Base-by-base conservation (phyloP, 495 filamentous ascomycete species). In the Baudoinia panamericana region DNA sequence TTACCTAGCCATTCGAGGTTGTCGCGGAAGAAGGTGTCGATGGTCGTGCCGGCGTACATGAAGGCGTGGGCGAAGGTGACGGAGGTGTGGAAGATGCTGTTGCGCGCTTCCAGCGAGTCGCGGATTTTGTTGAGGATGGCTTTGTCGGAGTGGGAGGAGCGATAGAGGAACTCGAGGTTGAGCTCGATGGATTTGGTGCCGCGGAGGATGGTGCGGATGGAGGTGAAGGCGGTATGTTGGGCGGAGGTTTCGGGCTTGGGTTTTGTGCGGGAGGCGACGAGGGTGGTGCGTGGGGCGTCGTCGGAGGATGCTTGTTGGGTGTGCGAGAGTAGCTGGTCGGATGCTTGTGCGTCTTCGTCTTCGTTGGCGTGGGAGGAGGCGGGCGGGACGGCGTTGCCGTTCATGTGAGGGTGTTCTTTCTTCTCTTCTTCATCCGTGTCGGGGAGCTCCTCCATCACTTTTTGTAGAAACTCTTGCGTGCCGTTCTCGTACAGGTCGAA, bases 1-100 rank as follows among this genome's bases (percentile, higher is more conserved):
- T 96, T 99, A 23, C 87, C 84, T 7, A 99, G 71, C 92, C 92
- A 99, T 36, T 99, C 92, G 20, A 99, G 62, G 46, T 96, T 99
- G 48, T 95, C 86, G 2, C 92, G 72, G 69, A 96, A 95, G 66
- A 96, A 99, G 52, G 81, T 84, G 59, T 96, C 92, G 46, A 88
- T 86, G 0, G 88, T 95, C 6, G 92, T 96, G 24, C 92, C 92
- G n/a, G 92, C 84, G 54, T 99, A 90, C 88, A 96, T 99, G 60
- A 99, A 96, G 10, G 85, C 92, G 57, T 95, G 95, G 45, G 90
- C 88, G 48, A 99, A 84, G 0, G 90, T 96, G 27, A 96, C 84
- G 1, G 86, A 83, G 3, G 82, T 90, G 60, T 99, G 92, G 71
- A 95, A 99, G 41, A 99, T 99, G 18, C 90, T 96, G 59, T 95